Evolutionary conservation across 2,329 filamentous ascomycete species (phyloP), one percentile per base, ranked within the genome.

Genomic region (Xylariaceae sp.): DNA sequence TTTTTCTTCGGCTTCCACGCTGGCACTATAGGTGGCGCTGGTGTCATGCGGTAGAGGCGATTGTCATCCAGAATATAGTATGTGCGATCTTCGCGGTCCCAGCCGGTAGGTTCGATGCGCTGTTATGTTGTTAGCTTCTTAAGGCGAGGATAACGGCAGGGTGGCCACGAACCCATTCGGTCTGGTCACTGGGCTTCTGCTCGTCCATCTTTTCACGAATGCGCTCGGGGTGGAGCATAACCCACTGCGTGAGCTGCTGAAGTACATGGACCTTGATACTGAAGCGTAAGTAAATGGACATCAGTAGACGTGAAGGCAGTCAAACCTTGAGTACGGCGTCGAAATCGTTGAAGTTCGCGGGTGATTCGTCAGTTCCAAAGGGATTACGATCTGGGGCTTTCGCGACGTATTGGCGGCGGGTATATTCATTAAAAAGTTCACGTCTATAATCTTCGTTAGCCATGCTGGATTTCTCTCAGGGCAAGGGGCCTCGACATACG

Each of bases 11-110:
- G 76, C 66, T 87, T 87, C 22, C 79, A 70, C 2, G 77, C 73
- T 5, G 78, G 72, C 13, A 81, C 71, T 6, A 83, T 80, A 1
- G 81, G 76, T 1, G 84, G 82, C 22, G 87, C 80, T 55, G 95
- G 89, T n/a, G 88, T 90, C 57, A 87, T 79, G 52, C 92, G 88
- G 69, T 99, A 99, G 40, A 99, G 77, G 58, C 94, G 83, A 64
- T 96, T 95, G 68, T 99, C 94, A 64, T 97, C 92, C 3, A 99
- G 80, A 2, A 97, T 86, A 66, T 87, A 95, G 68, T 97, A 95
- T 34, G 85, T 85, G 36, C 90, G 86, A 60, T 95, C 92, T 44
- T 96, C 79, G 19, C 84, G 80, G 69, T 99, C 94, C 84, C 90
- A 97, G 9, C 94, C 94, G 58, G 87, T 85, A 0, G 88, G 87